These are phyloP conservation scores for Xylaria sp. DNA, from an alignment of 495 filamentous ascomycete species.

Conservation along the genomic window DNA sequence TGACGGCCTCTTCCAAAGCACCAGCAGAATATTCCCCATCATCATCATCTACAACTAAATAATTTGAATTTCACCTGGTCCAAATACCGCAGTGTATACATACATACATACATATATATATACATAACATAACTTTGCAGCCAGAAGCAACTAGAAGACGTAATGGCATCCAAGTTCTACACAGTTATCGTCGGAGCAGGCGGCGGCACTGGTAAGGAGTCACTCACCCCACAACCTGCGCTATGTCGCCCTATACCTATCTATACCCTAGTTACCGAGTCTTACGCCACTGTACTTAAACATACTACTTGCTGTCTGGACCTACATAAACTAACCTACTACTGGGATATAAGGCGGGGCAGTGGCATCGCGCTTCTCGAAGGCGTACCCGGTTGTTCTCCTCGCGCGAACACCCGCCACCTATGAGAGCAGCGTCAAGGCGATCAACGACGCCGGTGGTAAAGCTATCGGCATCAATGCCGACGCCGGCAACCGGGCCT, in stretches of 20 bases:
- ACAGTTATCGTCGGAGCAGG: slow-evolving; percentile 76
- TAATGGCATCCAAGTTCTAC: slow-evolving; percentile 53
- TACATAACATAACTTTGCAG: neutral
- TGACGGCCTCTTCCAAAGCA: neutral
- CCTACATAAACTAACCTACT: neutral
- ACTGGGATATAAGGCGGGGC: slow-evolving; percentile 41
- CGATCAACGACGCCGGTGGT: slow-evolving; percentile 74
- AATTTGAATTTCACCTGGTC: neutral
- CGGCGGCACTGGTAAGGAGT: slow-evolving; percentile 63
- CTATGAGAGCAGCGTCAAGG: slow-evolving; percentile 71
- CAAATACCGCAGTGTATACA: neutral
- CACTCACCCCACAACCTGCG: slow-evolving; percentile 2
- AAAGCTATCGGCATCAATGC: slow-evolving; percentile 78
- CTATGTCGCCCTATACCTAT: neutral
- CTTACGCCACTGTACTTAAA: neutral
- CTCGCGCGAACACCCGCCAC: slow-evolving; percentile 73
- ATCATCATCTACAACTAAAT: neutral
- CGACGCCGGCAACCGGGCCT: slow-evolving; percentile 69
- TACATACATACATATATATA: no score
- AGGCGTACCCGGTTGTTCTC: slow-evolving; percentile 76
- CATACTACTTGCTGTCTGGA: no score
- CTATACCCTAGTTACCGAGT: no score
- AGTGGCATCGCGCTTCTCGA: slow-evolving; percentile 71
- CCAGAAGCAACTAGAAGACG: neutral
- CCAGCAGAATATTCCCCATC: neutral